phyloP scores from a whole-genome alignment of 768 basidiomycete genomes.

The Hygrophoropsis aurantiaca region DNA sequence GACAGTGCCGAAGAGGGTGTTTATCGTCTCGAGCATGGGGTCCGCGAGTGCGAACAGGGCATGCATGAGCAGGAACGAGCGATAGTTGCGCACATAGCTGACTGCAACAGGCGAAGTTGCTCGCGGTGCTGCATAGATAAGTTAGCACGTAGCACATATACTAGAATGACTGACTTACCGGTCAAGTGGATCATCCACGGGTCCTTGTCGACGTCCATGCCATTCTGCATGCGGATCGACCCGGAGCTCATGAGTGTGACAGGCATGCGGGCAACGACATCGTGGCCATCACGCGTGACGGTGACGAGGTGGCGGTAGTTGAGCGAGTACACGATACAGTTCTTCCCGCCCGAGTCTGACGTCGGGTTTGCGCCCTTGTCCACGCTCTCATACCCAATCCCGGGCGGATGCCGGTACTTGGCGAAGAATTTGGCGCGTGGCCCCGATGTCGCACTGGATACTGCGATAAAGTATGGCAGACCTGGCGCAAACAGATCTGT shows the following conservation, averaged over 20 bases:
- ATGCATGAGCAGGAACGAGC: slow-evolving; percentile 19
- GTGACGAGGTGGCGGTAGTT: no score
- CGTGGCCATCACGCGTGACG: no score
- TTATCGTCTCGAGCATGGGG: not conserved
- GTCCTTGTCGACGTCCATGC: not conserved
- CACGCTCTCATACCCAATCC: no score
- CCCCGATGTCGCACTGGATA: slow-evolving; percentile 20
- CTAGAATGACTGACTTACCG: not conserved
- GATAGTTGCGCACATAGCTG: slow-evolving; percentile 9
- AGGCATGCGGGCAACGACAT: no score
- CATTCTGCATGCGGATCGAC: not conserved
- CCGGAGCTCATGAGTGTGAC: no score
- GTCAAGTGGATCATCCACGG: not conserved
- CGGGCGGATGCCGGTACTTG: slow-evolving; percentile 1
- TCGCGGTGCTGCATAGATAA: slow-evolving; percentile 13
- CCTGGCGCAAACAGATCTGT: slow-evolving; percentile 15
- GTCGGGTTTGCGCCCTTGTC: no score
- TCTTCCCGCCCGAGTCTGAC: no score
- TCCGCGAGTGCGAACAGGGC: slow-evolving; percentile 6
- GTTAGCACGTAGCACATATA: no score
- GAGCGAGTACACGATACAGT: no score
- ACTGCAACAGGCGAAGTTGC: slow-evolving; percentile 15
- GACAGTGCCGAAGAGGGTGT: not conserved
- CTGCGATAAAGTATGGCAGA: slow-evolving; percentile 14
- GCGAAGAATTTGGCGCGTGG: slow-evolving; percentile 10